phyloP scores from a whole-genome alignment of 257 asterid genomes.

The Nicotiana otophora region DNA sequence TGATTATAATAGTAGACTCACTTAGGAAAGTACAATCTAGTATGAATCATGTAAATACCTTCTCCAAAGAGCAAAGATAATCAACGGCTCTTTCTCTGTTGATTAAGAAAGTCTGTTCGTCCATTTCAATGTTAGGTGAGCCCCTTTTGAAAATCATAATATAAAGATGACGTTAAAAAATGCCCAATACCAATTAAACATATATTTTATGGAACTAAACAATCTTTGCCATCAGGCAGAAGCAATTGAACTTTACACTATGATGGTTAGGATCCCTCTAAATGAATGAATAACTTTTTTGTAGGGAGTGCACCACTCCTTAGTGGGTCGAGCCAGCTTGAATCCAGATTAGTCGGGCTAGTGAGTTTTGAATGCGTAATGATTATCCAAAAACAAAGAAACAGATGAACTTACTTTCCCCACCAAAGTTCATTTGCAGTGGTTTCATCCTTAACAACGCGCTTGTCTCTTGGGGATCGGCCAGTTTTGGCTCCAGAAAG shows the following conservation, averaged over 20 bases:
- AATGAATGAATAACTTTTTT: too few relatives aligned
- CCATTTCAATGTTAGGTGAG: conserved; percentile 96
- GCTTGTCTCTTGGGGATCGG: conserved; percentile 80
- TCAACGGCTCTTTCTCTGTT: conserved; percentile 95
- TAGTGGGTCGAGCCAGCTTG: background rate
- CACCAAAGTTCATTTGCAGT: conserved; percentile 81
- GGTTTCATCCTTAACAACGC: conserved; percentile 78
- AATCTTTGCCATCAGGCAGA: background rate
- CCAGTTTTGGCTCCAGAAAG: conserved; percentile 95
- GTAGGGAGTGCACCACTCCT: background rate
- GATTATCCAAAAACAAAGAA: background rate
- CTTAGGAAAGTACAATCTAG: background rate
- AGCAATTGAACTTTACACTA: too few relatives aligned
- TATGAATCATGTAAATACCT: conserved; percentile 35
- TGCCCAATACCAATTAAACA: background rate
- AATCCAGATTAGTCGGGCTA: too few relatives aligned
- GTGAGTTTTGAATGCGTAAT: background rate
- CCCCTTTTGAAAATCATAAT: conserved; percentile 40
- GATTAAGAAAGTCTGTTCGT: conserved; percentile 81
- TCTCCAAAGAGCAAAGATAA: conserved; percentile 85
- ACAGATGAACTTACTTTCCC: conserved; percentile 70
- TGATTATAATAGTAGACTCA: too few relatives aligned
- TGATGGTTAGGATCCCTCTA: too few relatives aligned
- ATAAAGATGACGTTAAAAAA: background rate
- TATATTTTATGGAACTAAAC: background rate